These are phyloP conservation scores for Xylariales sp. DNA, from an alignment of 2,329 filamentous ascomycete species.

Conservation along the genomic window DNA sequence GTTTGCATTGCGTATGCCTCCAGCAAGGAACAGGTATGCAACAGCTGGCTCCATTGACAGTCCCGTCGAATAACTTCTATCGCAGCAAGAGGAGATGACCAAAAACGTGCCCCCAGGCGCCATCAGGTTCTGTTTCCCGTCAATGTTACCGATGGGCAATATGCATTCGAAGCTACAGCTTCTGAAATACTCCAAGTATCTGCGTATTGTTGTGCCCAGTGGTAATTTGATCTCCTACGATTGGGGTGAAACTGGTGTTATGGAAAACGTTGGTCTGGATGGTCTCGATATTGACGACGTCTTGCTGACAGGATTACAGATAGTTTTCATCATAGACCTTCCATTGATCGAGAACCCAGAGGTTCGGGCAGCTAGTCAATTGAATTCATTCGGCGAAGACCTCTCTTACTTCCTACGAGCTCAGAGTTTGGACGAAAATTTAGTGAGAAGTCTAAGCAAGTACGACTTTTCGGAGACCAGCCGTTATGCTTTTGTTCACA, in stretches of 20 bases:
- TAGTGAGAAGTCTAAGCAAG: conserved; percentile 63
- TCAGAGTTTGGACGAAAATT: conserved; percentile 57
- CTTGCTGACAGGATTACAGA: conserved; percentile 37
- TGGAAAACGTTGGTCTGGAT: conserved; percentile 68
- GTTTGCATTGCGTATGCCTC: conserved; percentile 54
- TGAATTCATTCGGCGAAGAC: conserved; percentile 61
- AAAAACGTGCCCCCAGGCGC: conserved; percentile 43
- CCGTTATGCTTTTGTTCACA: conserved; percentile 76
- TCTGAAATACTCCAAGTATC: conserved; percentile 67
- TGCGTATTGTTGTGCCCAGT: conserved; percentile 79
- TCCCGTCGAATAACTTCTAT: not conserved
- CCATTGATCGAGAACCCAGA: conserved; percentile 50
- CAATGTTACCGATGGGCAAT: conserved; percentile 66
- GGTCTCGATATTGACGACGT: not conserved
- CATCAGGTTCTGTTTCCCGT: conserved; percentile 74
- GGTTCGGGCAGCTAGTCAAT: conserved; percentile 25
- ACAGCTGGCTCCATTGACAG: not conserved
- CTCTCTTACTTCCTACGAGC: conserved; percentile 66
- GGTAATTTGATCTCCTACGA: conserved; percentile 84
- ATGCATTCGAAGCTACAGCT: conserved; percentile 97
- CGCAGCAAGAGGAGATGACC: conserved; percentile 44
- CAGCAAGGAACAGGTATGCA: conserved; percentile 46
- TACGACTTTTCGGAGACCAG: conserved; percentile 79
- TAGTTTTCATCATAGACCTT: conserved; percentile 88
- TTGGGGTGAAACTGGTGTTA: conserved; percentile 78